Conservation (phyloP, 169 alveolate genomes). For the Plasmodium gonderi region DNA sequence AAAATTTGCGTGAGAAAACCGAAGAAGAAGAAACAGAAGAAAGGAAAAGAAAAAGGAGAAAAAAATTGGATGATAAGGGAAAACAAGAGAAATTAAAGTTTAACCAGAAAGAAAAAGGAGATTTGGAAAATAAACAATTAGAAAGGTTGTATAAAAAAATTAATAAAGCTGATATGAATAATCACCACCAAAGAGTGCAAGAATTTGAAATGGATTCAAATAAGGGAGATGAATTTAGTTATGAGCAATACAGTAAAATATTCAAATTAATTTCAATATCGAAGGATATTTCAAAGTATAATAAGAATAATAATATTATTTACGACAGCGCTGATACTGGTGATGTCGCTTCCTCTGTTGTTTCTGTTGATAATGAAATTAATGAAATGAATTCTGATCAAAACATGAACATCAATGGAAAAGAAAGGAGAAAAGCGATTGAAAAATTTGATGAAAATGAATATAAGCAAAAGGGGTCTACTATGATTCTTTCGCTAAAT, state of each 20-base stretch:
- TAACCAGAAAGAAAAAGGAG: not conserved
- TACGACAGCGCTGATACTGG: too few species aligned
- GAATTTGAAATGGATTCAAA: too few species aligned
- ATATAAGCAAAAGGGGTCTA: not conserved
- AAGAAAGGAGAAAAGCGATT: not conserved
- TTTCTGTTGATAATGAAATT: not conserved
- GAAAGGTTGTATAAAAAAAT: slow-evolving; percentile 9
- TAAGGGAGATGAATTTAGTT: too few species aligned
- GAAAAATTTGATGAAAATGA: not conserved
- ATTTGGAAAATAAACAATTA: not conserved
- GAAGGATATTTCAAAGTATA: slow-evolving; percentile 15
- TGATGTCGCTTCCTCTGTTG: too few species aligned
- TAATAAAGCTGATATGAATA: not conserved
- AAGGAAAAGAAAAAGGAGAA: not conserved
- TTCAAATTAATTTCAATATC: slow-evolving; percentile 18
- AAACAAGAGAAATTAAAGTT: not conserved
- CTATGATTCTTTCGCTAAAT: not conserved
- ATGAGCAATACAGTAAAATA: slow-evolving; percentile 5
- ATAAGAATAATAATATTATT: not conserved
- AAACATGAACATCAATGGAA: not conserved
- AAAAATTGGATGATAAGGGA: not conserved
- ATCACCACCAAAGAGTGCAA: too few species aligned
- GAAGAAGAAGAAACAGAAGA: not conserved
- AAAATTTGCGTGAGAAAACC: not conserved
- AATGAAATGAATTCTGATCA: not conserved